phyloP scores from a whole-genome alignment of 2,329 filamentous ascomycete genomes.

The Aureobasidium sp. region DNA sequence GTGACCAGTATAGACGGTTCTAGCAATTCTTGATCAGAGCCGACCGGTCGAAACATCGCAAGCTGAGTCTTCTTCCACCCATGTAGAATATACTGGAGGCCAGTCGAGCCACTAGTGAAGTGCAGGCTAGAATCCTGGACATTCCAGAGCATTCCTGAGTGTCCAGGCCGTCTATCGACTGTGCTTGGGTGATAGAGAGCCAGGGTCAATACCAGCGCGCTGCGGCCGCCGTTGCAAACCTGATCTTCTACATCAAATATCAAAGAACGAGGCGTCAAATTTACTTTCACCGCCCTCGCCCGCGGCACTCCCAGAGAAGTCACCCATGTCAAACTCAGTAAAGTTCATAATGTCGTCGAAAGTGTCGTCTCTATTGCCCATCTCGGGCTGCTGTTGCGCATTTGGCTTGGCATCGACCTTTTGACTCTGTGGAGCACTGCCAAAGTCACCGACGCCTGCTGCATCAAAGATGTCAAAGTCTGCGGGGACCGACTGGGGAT shows the following conservation, averaged over 20 bases:
- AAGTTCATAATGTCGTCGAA: slow-evolving; percentile 33
- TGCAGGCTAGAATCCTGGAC: too few species aligned
- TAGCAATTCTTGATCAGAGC: too few species aligned
- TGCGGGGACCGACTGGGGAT: neutral
- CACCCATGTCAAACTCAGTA: slow-evolving; percentile 26
- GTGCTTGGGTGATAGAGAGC: neutral
- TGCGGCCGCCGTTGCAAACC: neutral
- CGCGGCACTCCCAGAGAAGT: slow-evolving; percentile 21
- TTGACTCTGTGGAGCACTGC: neutral
- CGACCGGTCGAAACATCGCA: too few species aligned
- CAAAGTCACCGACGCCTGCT: slow-evolving; percentile 8
- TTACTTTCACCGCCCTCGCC: slow-evolving; percentile 24
- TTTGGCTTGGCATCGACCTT: neutral
- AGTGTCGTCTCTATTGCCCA: slow-evolving; percentile 18
- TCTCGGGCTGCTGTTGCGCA: slow-evolving; percentile 19
- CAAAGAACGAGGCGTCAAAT: slow-evolving; percentile 28
- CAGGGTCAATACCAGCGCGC: neutral
- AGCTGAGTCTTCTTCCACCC: too few species aligned
- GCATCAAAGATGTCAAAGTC: slow-evolving; percentile 15
- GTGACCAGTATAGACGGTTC: too few species aligned
- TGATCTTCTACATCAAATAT: slow-evolving; percentile 12
- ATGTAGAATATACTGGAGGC: neutral
- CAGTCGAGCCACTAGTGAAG: neutral
- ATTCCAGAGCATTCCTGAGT: neutral
- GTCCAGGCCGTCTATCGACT: neutral